Evolutionary conservation across 2,329 filamentous ascomycete species (phyloP).

Genomic region (Ambrosiella cleistominuta): DNA sequence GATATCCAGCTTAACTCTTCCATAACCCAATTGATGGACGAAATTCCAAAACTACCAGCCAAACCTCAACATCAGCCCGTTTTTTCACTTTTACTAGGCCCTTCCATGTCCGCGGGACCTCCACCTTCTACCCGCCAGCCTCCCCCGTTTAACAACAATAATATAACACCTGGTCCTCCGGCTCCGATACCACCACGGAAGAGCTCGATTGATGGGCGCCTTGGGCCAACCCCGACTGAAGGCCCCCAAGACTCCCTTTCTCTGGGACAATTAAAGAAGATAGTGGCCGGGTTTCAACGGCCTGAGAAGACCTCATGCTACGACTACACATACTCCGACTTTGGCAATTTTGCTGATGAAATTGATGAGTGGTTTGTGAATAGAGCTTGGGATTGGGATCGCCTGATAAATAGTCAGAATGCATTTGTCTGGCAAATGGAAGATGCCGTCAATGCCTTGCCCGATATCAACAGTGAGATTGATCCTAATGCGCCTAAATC

Average conservation of each 20-base stretch:
- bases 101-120: not conserved
- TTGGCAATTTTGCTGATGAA: slow-evolving; percentile 63
- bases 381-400: slow-evolving; percentile 66
- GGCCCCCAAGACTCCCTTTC: slow-evolving; percentile 47
- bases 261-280: slow-evolving; percentile 51
- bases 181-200: slow-evolving; percentile 11
- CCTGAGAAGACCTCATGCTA: slow-evolving; percentile 51
- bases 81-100: not conserved
- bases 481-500: slow-evolving; percentile 14
- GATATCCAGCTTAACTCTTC: not conserved
- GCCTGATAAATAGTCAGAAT: slow-evolving; percentile 56
- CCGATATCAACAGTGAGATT: slow-evolving; percentile 18
- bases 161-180: not conserved
- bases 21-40: not conserved
- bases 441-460: slow-evolving; percentile 22
- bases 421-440: slow-evolving; percentile 66
- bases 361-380: slow-evolving; percentile 97
- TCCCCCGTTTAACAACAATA: not conserved
- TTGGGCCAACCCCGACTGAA: slow-evolving; percentile 21
- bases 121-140: not conserved
- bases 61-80: slow-evolving; percentile 3
- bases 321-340: slow-evolving; percentile 67
- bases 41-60: not conserved
- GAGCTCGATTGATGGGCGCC: slow-evolving; percentile 17
- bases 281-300: slow-evolving; percentile 57